These are phyloP conservation scores for Pterocarpus santalinus DNA, from an alignment of 306 rosid species.

Conservation along the genomic window DNA sequence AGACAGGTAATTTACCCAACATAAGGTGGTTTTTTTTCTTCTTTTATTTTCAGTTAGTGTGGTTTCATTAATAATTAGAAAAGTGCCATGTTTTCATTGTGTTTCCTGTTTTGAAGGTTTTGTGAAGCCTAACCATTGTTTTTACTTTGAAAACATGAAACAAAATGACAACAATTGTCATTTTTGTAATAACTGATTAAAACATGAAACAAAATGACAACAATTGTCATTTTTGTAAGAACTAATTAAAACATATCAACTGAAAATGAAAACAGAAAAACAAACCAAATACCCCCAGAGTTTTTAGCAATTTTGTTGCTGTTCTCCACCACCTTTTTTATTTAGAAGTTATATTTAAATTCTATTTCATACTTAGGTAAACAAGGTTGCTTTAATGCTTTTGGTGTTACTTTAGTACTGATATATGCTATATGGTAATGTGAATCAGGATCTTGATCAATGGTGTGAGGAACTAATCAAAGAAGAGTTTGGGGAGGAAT, in stretches of 20 bases:
- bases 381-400: neutral
- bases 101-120: neutral
- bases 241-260: neutral
- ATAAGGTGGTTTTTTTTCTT: neutral
- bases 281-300: neutral
- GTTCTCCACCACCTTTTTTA: slow-evolving; percentile 22
- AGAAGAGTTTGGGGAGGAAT: slow-evolving; percentile 78
- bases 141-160: neutral
- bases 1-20: slow-evolving; percentile 56
- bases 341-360: neutral
- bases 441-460: slow-evolving; percentile 83
- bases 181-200: neutral
- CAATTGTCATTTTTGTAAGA: neutral
- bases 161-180: neutral
- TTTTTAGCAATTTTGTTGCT: slow-evolving; percentile 37
- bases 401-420: slow-evolving; percentile 5
- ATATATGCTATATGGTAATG: slow-evolving; percentile 42
- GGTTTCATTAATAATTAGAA: neutral
- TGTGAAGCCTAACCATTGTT: neutral
- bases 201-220: neutral
- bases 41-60: neutral
- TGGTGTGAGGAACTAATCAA: slow-evolving; percentile 89
- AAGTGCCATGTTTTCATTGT: neutral
- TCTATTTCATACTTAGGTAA: neutral
- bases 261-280: neutral